These are phyloP conservation scores for Centrapalus pauciflorus DNA, from an alignment of 129 eudicot genomes.

Conservation along the genomic window DNA sequence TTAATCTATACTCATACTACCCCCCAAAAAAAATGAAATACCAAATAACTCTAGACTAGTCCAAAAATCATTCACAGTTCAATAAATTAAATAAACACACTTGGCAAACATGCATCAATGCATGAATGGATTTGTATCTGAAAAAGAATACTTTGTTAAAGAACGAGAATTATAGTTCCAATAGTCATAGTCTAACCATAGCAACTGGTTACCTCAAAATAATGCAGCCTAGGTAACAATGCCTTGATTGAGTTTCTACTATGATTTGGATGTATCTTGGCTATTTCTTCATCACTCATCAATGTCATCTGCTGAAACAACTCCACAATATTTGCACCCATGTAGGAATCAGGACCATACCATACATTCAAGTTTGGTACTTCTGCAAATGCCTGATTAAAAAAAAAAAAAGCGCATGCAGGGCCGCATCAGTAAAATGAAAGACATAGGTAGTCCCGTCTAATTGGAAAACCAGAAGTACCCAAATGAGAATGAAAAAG, in stretches of 20 bases:
- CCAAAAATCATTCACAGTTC: neutral
- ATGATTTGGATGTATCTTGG: slow-evolving; percentile 74
- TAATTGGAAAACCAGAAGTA: neutral
- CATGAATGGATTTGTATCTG: neutral
- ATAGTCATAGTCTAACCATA: neutral
- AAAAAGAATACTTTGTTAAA: neutral
- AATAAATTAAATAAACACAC: neutral
- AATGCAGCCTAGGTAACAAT: slow-evolving; percentile 76
- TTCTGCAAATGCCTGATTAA: slow-evolving; percentile 87
- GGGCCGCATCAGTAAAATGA: slow-evolving; percentile 13
- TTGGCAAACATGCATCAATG: neutral
- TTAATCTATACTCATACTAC: too few species aligned
- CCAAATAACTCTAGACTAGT: neutral
- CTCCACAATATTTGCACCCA: slow-evolving; percentile 97
- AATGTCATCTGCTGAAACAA: slow-evolving; percentile 76
- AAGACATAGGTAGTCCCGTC: neutral
- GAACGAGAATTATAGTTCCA: neutral
- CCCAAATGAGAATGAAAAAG: slow-evolving; percentile 8
- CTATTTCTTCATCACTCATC: slow-evolving; percentile 95
- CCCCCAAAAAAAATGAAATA: neutral
- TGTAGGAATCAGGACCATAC: slow-evolving; percentile 98
- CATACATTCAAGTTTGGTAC: slow-evolving; percentile 70
- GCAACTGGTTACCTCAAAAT: slow-evolving; percentile 55
- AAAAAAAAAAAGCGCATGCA: slow-evolving; percentile 1
- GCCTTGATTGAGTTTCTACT: slow-evolving; percentile 57